Evolutionary conservation across 768 basidiomycete species (phyloP), one percentile per base, ranked within the genome.

Genomic region (Boletus fagicola): DNA sequence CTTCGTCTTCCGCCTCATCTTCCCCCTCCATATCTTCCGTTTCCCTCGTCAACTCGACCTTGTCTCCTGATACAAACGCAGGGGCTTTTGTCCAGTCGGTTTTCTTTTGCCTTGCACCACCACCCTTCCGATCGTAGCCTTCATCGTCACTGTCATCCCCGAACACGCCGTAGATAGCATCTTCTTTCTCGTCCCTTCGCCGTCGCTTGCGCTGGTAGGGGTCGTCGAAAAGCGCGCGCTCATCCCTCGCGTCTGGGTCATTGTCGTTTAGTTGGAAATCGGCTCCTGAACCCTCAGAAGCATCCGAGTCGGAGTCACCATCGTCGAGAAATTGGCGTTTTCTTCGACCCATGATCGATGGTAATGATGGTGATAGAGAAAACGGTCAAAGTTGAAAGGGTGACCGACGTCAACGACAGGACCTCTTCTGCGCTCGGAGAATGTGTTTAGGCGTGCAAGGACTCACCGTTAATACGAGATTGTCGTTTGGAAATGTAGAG

Each of bases 61-160:
- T 70, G 57, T 83, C 79, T 18, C 84, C 78, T 1, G 84, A 80
- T 13, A 90, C 83, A 66, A 92, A 93, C 1, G 86, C 80, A 13
- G 90, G 90, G 3, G 86, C 85, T 74, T 86, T 88, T 26, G 88
- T 80, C 84, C 89, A 90, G 70, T 90, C 82, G 18, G 74, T 80
- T 62, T 76, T 80, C 68, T 77, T 80, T 53, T 67, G 62, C 51
- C 61, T 72, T 43, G 68, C 59, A 9, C 47, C 59, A 9, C 47
- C 50, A 44, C 63, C 62, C 54, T 66, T 68, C 40, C 57, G 62
- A 49, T 60, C 64, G 46, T 65, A 65, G 26, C 72, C 77, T 50
- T 87, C 88, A 22, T 86, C 82, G 24, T 89, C 87, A 61, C 85
- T 87, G 53, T 88, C 84, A 5, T 85, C 83, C 2, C 76, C 88